Base-by-base conservation (phyloP, 164 flowering plant species). In the Echeveria elegans region DNA sequence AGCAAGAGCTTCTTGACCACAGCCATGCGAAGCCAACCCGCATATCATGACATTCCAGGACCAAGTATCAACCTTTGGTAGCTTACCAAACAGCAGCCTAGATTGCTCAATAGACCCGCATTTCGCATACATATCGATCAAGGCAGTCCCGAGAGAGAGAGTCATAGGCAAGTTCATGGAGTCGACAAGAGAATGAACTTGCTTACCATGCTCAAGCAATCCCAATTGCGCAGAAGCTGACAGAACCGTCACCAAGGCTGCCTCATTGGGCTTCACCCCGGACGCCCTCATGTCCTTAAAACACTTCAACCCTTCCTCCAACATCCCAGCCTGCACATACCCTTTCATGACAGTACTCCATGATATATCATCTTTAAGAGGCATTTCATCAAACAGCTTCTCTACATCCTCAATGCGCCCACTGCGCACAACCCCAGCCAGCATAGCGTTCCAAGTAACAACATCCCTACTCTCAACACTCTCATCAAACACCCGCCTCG, bases 41-140 rank as follows among this genome's bases (percentile, higher is more conserved):
- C 75, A 77, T 14, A 83, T 83, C 87, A 83, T 83, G 32, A 76
- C 79, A 71, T 83, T 83, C 85, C 85, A 81, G 0, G 84, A 63
- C 66, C 75, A 73, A 10, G 73, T 66, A 71, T 81, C 81, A 68
- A 64, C 73, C 8, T 19, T 45, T 9, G 78, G 73, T 79, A 83
- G 72, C 12, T 56, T 72, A 8, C 72, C 24, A 56, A 83, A 83
- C 72, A 83, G 61, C 23, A 64, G 11, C 50, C 65, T 77, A 32
- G 87, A 67, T 64, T 53, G 63, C 19, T 81, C 81, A 47, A 75
- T 78, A 71, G 72, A 72, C 28, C 85, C 82, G 48, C 81, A 79
- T 72, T 79, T 81, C 4, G 81, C 75, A 63, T 79, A 81, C 82
- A 79, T 78, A 48, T 81, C 81, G 21, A 79, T 61, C 12, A 81